phyloP scores from a whole-genome alignment of 371 early-diverging fungal genomes.

The Mucor indicus region DNA sequence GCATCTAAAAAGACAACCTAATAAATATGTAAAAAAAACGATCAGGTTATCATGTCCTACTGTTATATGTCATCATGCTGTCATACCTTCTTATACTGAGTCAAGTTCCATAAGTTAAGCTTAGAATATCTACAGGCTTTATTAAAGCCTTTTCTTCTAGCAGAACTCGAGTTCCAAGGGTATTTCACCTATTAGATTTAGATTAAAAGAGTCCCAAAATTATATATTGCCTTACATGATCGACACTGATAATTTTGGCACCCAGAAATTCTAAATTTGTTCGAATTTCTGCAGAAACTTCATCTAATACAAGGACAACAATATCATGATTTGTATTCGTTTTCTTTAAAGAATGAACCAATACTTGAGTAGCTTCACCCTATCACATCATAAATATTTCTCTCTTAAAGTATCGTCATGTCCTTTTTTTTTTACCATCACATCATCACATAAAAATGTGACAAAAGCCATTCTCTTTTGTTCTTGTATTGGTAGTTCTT shows the following conservation, averaged over 20 bases:
- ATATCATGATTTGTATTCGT: conserved; percentile 27
- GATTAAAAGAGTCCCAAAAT: no score
- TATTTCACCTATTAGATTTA: conserved; percentile 27
- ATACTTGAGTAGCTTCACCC: conserved; percentile 28
- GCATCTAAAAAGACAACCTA: conserved; percentile 38
- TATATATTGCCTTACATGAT: no score
- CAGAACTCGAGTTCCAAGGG: conserved; percentile 30
- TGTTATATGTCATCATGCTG: no score
- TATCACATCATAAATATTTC: neutral
- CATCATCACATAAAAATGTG: conserved; percentile 39
- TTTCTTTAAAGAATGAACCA: conserved; percentile 26
- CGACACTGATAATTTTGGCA: conserved; percentile 26
- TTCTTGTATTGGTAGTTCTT: no score
- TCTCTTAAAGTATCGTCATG: neutral
- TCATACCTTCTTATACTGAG: conserved; percentile 29
- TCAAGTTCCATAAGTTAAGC: conserved; percentile 31
- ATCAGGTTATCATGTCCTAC: no score
- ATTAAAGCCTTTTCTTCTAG: conserved; percentile 29
- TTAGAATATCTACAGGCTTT: conserved; percentile 42
- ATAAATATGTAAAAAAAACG: neutral
- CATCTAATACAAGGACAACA: conserved; percentile 28
- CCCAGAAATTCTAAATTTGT: conserved; percentile 21
- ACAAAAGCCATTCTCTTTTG: conserved; percentile 23
- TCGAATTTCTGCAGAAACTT: conserved; percentile 16
- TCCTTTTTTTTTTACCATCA: no score